These are phyloP conservation scores for Alternaria consortialis DNA, from an alignment of 2,329 filamentous ascomycete genomes.

Conservation along the genomic window DNA sequence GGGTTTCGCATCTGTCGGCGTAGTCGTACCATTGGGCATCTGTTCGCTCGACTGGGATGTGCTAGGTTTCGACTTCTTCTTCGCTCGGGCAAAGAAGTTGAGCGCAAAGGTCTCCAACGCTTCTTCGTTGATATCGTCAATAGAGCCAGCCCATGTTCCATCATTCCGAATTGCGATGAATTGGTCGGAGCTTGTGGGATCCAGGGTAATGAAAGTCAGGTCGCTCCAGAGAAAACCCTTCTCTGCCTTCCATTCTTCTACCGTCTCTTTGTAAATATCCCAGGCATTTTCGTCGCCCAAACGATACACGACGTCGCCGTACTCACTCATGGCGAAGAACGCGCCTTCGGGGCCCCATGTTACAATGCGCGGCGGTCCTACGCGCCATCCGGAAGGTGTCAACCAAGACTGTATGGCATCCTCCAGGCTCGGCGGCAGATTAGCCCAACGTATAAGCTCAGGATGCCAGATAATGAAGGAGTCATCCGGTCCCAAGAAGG, in stretches of 20 bases:
- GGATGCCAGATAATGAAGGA: conserved; percentile 50
- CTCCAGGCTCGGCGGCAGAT: conserved; percentile 39
- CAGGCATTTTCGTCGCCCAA: conserved; percentile 37
- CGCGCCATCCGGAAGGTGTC: conserved; percentile 49
- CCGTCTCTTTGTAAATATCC: conserved; percentile 45
- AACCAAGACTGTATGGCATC: conserved; percentile 48
- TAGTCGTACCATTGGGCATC: not conserved
- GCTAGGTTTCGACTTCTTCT: conserved; percentile 26
- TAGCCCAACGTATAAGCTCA: conserved; percentile 44
- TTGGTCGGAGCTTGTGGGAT: conserved; percentile 41
- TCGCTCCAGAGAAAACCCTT: conserved; percentile 42
- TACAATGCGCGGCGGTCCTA: conserved; percentile 44
- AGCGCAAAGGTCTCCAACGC: conserved; percentile 42
- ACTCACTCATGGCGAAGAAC: conserved; percentile 50
- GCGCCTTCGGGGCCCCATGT: conserved; percentile 44
- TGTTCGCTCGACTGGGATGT: conserved; percentile 10
- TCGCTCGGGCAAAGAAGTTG: conserved; percentile 41
- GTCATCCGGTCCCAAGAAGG: conserved; percentile 39
- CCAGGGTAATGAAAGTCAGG: conserved; percentile 43
- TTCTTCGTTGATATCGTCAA: conserved; percentile 46
- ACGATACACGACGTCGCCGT: conserved; percentile 43
- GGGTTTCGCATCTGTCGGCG: conserved; percentile 17
- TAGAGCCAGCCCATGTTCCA: conserved; percentile 48
- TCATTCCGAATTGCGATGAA: conserved; percentile 48
- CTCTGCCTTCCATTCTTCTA: conserved; percentile 48